Evolutionary conservation across 2,329 filamentous ascomycete genomes (phyloP).

Genomic region (Scolecobasidium constrictum): DNA sequence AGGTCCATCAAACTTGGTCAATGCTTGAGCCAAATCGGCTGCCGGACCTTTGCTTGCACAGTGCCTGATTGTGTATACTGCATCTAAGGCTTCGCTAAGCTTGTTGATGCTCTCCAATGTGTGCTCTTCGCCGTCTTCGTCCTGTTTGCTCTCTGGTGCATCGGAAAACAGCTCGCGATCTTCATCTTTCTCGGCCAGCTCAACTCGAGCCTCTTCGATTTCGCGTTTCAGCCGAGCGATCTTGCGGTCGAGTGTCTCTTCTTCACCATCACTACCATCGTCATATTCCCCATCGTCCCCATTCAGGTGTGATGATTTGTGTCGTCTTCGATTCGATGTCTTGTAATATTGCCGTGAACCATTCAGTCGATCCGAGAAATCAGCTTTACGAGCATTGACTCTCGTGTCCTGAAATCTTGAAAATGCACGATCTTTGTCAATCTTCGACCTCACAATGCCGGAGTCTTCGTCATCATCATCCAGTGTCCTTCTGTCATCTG

Average conservation of each 20-base stretch:
- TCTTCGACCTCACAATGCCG: conserved; percentile 60
- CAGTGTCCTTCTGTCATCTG: conserved; percentile 36
- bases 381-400: conserved; percentile 66
- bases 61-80: conserved; percentile 38
- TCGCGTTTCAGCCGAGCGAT: conserved; percentile 76
- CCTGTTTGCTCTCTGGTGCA: conserved; percentile 21
- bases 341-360: conserved; percentile 72
- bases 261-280: conserved; percentile 68
- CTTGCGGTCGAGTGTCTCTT: conserved; percentile 65
- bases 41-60: conserved; percentile 24
- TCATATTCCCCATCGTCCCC: conserved; percentile 47
- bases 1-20: conserved; percentile 19
- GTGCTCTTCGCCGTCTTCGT: conserved; percentile 30
- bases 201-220: conserved; percentile 52
- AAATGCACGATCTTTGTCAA: conserved; percentile 71
- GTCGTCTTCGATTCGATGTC: conserved; percentile 56
- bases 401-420: conserved; percentile 64
- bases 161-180: conserved; percentile 21
- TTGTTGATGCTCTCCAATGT: conserved; percentile 51
- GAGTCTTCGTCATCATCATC: conserved; percentile 11
- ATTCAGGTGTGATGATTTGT: conserved; percentile 49
- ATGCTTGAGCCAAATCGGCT: conserved; percentile 23
- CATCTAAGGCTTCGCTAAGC: conserved; percentile 61
- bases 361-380: conserved; percentile 82
- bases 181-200: conserved; percentile 34